Evolutionary conservation across 306 rosid species (phyloP).

Genomic region (Parietaria judaica): DNA sequence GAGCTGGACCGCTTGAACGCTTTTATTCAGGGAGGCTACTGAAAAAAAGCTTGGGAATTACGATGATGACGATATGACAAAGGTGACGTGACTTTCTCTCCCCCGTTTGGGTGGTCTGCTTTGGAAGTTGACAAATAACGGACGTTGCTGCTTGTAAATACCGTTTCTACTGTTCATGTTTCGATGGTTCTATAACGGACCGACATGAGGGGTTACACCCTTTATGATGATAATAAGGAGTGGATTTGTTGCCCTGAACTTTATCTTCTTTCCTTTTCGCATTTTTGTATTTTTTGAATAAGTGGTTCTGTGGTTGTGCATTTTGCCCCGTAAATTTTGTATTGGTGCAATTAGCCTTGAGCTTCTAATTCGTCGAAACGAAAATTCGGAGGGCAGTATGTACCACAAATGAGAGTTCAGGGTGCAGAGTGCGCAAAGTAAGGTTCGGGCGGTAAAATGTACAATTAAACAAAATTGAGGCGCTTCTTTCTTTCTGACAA

Average conservation of each 20-base stretch:
- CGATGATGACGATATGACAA: constrained; percentile 28
- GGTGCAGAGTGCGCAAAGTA: no score
- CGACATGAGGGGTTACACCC: constrained; percentile 6
- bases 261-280: neutral
- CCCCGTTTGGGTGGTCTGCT: constrained; percentile 24
- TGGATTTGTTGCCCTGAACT: neutral
- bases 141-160: constrained; percentile 47
- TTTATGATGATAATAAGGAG: constrained; percentile 7
- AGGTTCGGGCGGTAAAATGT: no score
- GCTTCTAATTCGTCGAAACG: no score
- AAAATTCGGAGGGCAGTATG: no score
- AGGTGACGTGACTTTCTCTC: constrained; percentile 15
- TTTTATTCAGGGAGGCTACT: constrained; percentile 92
- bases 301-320: neutral
- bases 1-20: constrained; percentile 95
- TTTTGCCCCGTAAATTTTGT: neutral
- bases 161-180: constrained; percentile 16
- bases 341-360: no score
- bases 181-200: constrained; percentile 14
- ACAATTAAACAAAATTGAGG: no score
- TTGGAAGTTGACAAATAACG: constrained; percentile 36
- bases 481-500: no score
- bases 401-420: no score
- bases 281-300: neutral
- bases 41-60: constrained; percentile 14